Base-by-base conservation (phyloP, 257 asterid species). In the Primulina eburnea region DNA sequence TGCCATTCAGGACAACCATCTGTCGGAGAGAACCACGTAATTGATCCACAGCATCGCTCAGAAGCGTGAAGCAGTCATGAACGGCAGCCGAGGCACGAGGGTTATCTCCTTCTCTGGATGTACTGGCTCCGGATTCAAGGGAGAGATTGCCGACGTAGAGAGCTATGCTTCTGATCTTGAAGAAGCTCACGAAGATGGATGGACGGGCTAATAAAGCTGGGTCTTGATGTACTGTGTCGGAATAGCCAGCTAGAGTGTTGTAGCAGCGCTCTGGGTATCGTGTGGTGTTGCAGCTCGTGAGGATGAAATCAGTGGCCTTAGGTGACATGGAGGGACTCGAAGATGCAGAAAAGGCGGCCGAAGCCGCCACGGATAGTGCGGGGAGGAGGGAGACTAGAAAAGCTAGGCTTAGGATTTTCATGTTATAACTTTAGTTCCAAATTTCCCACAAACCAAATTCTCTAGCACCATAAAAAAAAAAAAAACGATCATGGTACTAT, bases 21-120 rank as follows among this genome's bases (percentile, higher is more conserved):
- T 79, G 82, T 11, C 32, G 58, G 56, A 84, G 76, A 2, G 86
- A 84, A 32, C 57, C 74, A 0, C 67, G 75, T 20, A 81, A 62
- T 55, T 79, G 79, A 53, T 81, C 79, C 33, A 79, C 81, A 2
- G 84, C 77, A 59, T 84, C 84, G 1, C 71, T 71, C 17, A 84
- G 69, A 16, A 68, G 60, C 0, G 80, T 65, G 72, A 66, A 62
- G 73, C 86, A 84, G 71, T 84, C 86, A 40, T 64, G 81, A 10
- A 84, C 60, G 0, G 82, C 88, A 2, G 77, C 70, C 6, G 65
- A 33, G 0, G 58, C 78, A 33, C 74, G 73, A 24, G 71, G 77
- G 6, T 76, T 67, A n/a, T 73, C 81, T 66, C 84, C 82, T 55
- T 65, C 69, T 30, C 79, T 84, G 62, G 82, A 79, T 37, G 30